These are phyloP conservation scores for Fragilaria radians DNA, from an alignment of 108 stramenopile species.

Conservation along the genomic window DNA sequence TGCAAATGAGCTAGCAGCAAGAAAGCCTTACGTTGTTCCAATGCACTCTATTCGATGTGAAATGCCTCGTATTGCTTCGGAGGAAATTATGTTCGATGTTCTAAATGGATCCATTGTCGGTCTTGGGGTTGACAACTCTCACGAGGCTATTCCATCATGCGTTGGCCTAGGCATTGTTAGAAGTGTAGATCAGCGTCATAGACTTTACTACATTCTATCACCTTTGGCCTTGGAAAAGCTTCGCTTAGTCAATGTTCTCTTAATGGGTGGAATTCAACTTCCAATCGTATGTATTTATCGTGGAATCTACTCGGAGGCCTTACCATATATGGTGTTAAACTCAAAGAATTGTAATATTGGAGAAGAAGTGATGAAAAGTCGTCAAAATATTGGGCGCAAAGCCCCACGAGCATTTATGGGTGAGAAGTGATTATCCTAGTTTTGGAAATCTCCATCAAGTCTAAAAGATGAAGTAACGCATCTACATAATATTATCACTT, in stretches of 20 bases:
- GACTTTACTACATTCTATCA: constrained; percentile 59
- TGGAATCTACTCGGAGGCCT: constrained; percentile 64
- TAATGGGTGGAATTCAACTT: constrained; percentile 50
- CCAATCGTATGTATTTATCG: constrained; percentile 57
- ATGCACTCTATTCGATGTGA: constrained; percentile 38
- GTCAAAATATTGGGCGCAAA: constrained; percentile 49
- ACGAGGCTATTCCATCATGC: constrained; percentile 31
- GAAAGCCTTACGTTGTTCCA: constrained; percentile 35
- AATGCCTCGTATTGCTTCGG: constrained; percentile 14
- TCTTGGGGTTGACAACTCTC: constrained; percentile 23
- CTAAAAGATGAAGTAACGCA: no score
- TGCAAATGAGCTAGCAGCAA: constrained; percentile 34
- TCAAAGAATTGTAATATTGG: constrained; percentile 32
- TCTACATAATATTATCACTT: no score
- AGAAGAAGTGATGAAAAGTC: constrained; percentile 67
- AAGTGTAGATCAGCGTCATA: constrained; percentile 50
- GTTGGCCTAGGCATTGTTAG: constrained; percentile 75
- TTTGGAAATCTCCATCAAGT: no score
- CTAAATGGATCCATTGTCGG: constrained; percentile 71
- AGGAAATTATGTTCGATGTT: constrained; percentile 32
- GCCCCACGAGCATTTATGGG: no score
- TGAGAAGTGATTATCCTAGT: no score
- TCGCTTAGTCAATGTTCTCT: constrained; percentile 21
- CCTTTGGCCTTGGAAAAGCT: constrained; percentile 37
- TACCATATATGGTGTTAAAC: constrained; percentile 44